Percentiles rank a stretch among this genome's conserved stretches.
Conservation (phyloP, 2,329 filamentous ascomycete genomes). For the Cordyceps pruinosa region DNA sequence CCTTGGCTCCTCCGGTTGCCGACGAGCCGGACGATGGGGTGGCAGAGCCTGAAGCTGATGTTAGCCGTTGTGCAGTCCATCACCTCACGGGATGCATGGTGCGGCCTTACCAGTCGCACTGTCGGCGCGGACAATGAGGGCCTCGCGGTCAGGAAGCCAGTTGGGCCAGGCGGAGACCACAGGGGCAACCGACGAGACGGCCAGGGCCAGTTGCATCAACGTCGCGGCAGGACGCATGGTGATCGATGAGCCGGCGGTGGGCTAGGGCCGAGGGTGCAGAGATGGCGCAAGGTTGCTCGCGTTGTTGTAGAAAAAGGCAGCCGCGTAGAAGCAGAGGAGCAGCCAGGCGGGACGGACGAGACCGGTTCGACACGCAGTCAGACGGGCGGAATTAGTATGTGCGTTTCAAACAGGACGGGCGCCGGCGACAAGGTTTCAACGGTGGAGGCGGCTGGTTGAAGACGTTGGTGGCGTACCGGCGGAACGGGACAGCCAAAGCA, state of each 20-base stretch:
- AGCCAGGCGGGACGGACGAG: background rate
- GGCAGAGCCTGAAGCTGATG: background rate
- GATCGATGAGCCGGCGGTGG: background rate
- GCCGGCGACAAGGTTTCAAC: slow-evolving; percentile 10
- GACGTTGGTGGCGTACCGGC: background rate
- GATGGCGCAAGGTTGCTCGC: background rate
- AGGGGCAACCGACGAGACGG: slow-evolving; percentile 44
- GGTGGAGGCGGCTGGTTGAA: slow-evolving; percentile 1
- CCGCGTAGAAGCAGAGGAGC: background rate
- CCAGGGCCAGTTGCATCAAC: slow-evolving; percentile 40
- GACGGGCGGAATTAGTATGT: background rate
- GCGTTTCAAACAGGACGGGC: background rate
- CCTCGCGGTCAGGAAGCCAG: slow-evolving; percentile 47
- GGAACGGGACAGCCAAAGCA: background rate
- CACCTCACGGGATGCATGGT: slow-evolving; percentile 8
- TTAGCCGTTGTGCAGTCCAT: background rate
- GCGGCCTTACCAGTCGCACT: slow-evolving; percentile 12
- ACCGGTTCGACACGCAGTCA: background rate
- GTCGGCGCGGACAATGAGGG: slow-evolving; percentile 44
- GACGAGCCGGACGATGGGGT: background rate
- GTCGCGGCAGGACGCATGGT: slow-evolving; percentile 45
- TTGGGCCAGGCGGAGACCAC: slow-evolving; percentile 49
- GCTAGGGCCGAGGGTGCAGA: background rate
- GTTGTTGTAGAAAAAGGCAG: background rate
- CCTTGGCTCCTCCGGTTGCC: slow-evolving; percentile 5